phyloP scores from a whole-genome alignment of 1,139 yeast genomes.

The Candida sanyaensis region DNA sequence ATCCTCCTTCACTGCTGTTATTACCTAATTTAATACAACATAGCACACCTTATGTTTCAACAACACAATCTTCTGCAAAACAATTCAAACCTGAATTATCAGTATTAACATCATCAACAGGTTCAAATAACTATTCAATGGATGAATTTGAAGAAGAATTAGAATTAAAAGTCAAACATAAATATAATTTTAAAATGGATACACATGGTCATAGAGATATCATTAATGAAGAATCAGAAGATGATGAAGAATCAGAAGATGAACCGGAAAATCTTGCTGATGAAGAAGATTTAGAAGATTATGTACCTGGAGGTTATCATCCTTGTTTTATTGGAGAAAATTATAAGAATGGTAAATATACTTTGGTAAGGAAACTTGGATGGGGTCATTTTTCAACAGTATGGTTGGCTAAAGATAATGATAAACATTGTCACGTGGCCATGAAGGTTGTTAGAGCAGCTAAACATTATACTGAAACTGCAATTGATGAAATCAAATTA shows the following conservation, averaged over 20 bases:
- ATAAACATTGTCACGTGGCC: constrained; percentile 68
- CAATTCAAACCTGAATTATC: constrained; percentile 40
- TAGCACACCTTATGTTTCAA: constrained; percentile 28
- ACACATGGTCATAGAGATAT: constrained; percentile 1
- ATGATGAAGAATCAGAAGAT: constrained; percentile 36
- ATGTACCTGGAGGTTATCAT: constrained; percentile 83
- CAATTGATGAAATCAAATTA: constrained; percentile 78
- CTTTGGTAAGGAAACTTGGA: constrained; percentile 68
- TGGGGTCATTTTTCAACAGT: constrained; percentile 57
- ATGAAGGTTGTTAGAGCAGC: constrained; percentile 82
- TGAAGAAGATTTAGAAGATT: constrained; percentile 72
- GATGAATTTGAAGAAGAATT: constrained; percentile 30
- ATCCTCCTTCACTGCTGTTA: constrained; percentile 18
- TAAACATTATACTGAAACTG: constrained; percentile 78
- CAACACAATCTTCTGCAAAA: constrained; percentile 26
- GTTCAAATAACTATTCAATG: constrained; percentile 9
- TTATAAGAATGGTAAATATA: constrained; percentile 61
- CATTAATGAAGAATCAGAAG: constrained; percentile 37
- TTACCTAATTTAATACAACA: constrained; percentile 26
- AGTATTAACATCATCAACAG: constrained; percentile 30
- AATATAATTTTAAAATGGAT: constrained; percentile 1
- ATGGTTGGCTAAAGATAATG: constrained; percentile 56
- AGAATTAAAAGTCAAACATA: constrained; percentile 7
- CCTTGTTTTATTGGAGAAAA: constrained; percentile 79
- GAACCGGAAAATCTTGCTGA: constrained; percentile 45